Evolutionary conservation across 163 green algal genomes (phyloP), one percentile per base, ranked within the genome.

Genomic region (Scenedesmus sp.): DNA sequence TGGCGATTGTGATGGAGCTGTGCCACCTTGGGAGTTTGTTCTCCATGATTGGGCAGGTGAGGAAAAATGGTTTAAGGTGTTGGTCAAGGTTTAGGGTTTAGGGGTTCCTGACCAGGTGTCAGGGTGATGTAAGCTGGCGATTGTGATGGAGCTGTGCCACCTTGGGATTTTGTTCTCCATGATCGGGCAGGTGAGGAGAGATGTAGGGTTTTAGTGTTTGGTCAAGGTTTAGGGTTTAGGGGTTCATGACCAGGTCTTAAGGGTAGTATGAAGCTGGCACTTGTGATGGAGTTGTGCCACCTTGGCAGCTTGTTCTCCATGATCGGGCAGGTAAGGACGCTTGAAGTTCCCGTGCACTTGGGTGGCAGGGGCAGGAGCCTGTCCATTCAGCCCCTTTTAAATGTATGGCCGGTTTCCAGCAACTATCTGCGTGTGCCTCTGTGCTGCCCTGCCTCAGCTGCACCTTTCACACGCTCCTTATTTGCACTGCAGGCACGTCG

Each of bases 1-100:
- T 96, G 74, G 96, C 95, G 3, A 97, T 97, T 55, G 93, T 97
- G 73, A 97, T 97, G 95, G 96, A 97, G 93, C 94, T 94, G 91
- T 97, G 95, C 90, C 89, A 87, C 64, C 90, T 96, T 62, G 96
- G 95, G 18, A 96, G 90, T 13, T 90, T 97, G 34, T 96, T 94
- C 89, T 93, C 89, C 66, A 93, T 97, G 83, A 95, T 97, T 52
- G 89, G 92, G 9, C 26, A 91, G 85, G 95, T 94, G 26, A 54
- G 93, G 20, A 15, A 26, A 26, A 16, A 13, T 4, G 8, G 74
- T 82, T 56, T 5, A 82, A 15, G 59, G 59, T 64, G 59, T 10
- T 10, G 8, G 9, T 64, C 12, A 18, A 20, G 10, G 62, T 73
- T 73, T 23, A 64, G 59, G 59, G 8, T 64, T 64, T 64, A 10